Evolutionary conservation across 2,329 filamentous ascomycete genomes (phyloP).

Genomic region (Verticillium alfalfae): DNA sequence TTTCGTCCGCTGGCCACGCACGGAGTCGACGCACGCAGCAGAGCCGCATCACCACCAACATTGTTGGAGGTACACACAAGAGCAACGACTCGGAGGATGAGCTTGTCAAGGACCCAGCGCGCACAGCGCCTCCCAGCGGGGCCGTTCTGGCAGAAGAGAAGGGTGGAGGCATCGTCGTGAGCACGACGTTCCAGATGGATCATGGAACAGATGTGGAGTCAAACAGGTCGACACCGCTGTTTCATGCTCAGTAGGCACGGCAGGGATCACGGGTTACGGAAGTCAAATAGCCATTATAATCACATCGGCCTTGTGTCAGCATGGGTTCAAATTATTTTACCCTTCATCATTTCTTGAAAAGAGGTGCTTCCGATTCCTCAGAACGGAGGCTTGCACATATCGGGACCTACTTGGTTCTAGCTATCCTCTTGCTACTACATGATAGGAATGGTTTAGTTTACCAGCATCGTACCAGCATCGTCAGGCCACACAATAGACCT

Average conservation of each 20-base stretch:
- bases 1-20: conserved; percentile 4
- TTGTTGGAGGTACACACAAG: conserved; percentile 6
- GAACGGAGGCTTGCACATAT: too few relatives aligned
- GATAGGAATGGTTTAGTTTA: too few relatives aligned
- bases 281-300: neutral
- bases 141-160: neutral
- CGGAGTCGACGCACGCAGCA: conserved; percentile 3
- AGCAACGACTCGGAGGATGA: conserved; percentile 8
- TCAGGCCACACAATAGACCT: too few relatives aligned
- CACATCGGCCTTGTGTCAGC: too few relatives aligned
- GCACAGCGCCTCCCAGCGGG: neutral
- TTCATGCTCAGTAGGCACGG: neutral
- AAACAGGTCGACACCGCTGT: neutral
- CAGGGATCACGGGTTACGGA: neutral
- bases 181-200: conserved; percentile 7
- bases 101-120: conserved; percentile 2
- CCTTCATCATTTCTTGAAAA: too few relatives aligned
- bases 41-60: conserved; percentile 6
- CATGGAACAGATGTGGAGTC: neutral
- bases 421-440: too few relatives aligned
- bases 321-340: too few relatives aligned
- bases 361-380: too few relatives aligned
- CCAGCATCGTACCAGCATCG: too few relatives aligned
- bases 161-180: conserved; percentile 3
- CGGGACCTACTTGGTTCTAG: too few relatives aligned